Conservation (phyloP, 768 basidiomycete genomes). For the Rhodotorula sphaerocarpa region DNA sequence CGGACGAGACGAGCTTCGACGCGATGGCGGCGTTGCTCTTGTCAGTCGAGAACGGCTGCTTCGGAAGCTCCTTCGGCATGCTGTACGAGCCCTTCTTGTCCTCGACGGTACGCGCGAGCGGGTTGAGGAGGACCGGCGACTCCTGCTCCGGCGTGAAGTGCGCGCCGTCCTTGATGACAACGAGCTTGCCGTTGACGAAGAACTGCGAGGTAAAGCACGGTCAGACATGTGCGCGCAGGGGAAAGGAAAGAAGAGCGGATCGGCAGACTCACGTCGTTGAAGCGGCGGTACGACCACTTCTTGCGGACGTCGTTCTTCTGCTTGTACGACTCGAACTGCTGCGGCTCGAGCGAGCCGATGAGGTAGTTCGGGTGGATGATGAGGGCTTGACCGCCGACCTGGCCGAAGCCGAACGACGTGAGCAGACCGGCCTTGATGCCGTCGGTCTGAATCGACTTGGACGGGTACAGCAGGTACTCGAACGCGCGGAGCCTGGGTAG, state of each 20-base stretch:
- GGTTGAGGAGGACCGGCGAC: conserved; percentile 68
- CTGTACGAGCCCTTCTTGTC: conserved; percentile 79
- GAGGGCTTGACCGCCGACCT: conserved; percentile 87
- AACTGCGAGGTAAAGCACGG: not conserved
- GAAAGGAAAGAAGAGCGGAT: not conserved
- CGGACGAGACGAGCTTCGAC: conserved; percentile 24
- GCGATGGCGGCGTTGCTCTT: conserved; percentile 19
- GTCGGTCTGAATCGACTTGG: conserved; percentile 88
- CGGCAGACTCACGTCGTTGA: conserved; percentile 36
- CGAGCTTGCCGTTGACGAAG: conserved; percentile 48
- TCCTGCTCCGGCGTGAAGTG: conserved; percentile 77
- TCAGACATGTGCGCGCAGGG: not conserved
- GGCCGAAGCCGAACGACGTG: conserved; percentile 96
- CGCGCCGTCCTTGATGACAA: conserved; percentile 87
- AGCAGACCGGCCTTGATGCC: conserved; percentile 44
- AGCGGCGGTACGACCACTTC: conserved; percentile 52
- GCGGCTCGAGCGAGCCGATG: conserved; percentile 70
- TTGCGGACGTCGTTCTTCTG: conserved; percentile 59
- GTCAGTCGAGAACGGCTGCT: conserved; percentile 2
- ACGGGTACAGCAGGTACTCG: conserved; percentile 91
- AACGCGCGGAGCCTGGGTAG: conserved; percentile 62
- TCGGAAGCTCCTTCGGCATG: conserved; percentile 59
- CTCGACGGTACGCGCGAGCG: conserved; percentile 72
- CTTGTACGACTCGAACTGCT: conserved; percentile 70
- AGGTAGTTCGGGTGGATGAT: conserved; percentile 85